These are phyloP conservation scores for Aaosphaeria pasadenensis DNA, from an alignment of 2,329 filamentous ascomycete species.

Conservation along the genomic window DNA sequence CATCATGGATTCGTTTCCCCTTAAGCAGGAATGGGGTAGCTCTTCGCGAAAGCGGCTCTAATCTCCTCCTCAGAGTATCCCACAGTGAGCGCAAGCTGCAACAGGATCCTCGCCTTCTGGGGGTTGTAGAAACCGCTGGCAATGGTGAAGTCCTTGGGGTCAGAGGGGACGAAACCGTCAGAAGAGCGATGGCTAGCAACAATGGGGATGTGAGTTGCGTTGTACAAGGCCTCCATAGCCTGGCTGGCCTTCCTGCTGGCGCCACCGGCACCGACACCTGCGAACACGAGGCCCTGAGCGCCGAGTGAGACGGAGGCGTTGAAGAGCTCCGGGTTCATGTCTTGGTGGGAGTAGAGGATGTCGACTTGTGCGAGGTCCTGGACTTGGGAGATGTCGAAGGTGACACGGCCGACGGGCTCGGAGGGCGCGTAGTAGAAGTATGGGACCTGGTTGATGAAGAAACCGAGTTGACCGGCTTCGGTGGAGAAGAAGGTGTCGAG, in stretches of 20 bases:
- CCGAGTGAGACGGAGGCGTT: conserved; percentile 49
- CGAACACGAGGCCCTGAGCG: conserved; percentile 55
- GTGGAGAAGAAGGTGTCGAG: conserved; percentile 60
- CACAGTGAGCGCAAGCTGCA: conserved; percentile 38
- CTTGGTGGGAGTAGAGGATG: conserved; percentile 56
- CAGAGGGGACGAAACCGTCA: conserved; percentile 50
- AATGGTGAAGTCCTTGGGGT: conserved; percentile 29
- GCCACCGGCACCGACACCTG: conserved; percentile 55
- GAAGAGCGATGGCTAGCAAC: conserved; percentile 52
- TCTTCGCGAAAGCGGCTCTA: conserved; percentile 28
- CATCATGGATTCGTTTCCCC: neutral
- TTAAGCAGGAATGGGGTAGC: conserved; percentile 20
- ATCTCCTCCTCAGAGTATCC: conserved; percentile 46
- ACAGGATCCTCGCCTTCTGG: conserved; percentile 53
- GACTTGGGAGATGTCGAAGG: conserved; percentile 37
- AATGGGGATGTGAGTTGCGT: conserved; percentile 48
- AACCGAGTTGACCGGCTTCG: conserved; percentile 55
- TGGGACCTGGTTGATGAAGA: conserved; percentile 57
- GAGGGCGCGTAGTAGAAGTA: conserved; percentile 59
- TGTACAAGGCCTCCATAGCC: conserved; percentile 45
- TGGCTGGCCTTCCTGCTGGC: conserved; percentile 26
- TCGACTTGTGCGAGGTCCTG: conserved; percentile 55
- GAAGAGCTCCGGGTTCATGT: conserved; percentile 49
- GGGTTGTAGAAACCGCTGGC: conserved; percentile 56
- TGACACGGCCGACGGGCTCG: conserved; percentile 44